phyloP scores from a whole-genome alignment of 163 green algal species.

The Coccomyxa subellipsoidea region DNA sequence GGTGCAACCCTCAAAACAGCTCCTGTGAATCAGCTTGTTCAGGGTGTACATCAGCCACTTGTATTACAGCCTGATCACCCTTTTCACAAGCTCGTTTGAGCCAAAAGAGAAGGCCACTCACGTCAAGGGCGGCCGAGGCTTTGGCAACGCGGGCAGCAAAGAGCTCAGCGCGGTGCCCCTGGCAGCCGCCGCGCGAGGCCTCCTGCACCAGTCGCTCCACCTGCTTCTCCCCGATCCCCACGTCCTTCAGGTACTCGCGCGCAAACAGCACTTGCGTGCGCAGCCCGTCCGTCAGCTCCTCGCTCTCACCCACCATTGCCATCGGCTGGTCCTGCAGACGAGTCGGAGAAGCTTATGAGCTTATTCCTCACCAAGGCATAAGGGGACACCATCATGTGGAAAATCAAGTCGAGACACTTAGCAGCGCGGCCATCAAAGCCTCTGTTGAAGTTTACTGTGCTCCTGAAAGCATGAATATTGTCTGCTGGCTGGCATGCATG shows the following conservation, averaged over 20 bases:
- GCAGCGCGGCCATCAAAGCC: too few relatives aligned
- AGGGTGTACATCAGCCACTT: too few relatives aligned
- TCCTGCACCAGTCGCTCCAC: conserved; percentile 92
- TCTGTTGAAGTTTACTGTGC: too few relatives aligned
- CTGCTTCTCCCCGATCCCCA: conserved; percentile 87
- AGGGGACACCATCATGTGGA: too few relatives aligned
- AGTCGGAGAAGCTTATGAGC: too few relatives aligned
- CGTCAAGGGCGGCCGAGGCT: conserved; percentile 89
- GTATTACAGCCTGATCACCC: too few relatives aligned
- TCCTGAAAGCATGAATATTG: too few relatives aligned
- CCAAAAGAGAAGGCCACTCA: conserved; percentile 25
- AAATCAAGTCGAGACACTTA: too few relatives aligned
- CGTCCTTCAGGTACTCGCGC: conserved; percentile 93
- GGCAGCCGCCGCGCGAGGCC: conserved; percentile 74
- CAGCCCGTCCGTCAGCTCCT: conserved; percentile 76
- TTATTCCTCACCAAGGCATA: too few relatives aligned
- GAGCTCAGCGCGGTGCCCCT: conserved; percentile 94
- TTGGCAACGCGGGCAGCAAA: conserved; percentile 89
- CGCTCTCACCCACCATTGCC: conserved; percentile 63
- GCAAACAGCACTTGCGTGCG: conserved; percentile 86
- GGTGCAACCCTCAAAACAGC: too few relatives aligned
- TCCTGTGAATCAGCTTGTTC: too few relatives aligned
- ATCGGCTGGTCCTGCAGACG: conserved; percentile 45
- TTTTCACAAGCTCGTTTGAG: not conserved
- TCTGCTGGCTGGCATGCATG: too few relatives aligned